phyloP scores from a whole-genome alignment of 176 grass and related monocot species.

The Avena insularis region DNA sequence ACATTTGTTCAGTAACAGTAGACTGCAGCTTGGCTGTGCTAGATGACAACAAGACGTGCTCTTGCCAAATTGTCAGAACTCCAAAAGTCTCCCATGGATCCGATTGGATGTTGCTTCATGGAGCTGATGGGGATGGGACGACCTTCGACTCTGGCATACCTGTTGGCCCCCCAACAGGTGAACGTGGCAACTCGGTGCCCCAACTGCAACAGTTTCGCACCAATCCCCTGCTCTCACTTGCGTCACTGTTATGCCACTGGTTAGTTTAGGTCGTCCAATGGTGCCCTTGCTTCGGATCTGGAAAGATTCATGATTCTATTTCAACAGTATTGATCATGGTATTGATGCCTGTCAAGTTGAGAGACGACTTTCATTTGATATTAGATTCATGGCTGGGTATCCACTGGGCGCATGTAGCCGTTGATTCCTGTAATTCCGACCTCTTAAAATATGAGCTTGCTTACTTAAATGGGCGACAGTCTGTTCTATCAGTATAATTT shows the following conservation, averaged over 20 bases:
- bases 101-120: conserved; percentile 41
- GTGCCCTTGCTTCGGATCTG: conserved; percentile 34
- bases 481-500: background rate
- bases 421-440: background rate
- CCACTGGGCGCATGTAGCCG: background rate
- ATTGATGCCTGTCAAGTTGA: background rate
- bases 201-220: background rate
- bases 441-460: background rate
- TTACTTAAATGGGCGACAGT: background rate
- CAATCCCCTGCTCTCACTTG: conserved; percentile 32
- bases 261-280: background rate
- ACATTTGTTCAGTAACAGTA: background rate
- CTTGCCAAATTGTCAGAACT: conserved; percentile 35
- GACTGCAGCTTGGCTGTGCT: background rate
- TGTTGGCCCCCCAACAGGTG: conserved; percentile 43
- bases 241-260: conserved; percentile 9
- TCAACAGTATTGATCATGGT: background rate
- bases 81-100: conserved; percentile 17
- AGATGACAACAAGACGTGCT: conserved; percentile 24
- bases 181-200: conserved; percentile 42
- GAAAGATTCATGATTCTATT: conserved; percentile 51
- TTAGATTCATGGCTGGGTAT: background rate
- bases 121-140: conserved; percentile 17
- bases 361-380: conserved; percentile 43
- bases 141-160: conserved; percentile 39